Evolutionary conservation across 495 filamentous ascomycete species (phyloP).

Genomic region (Aspergillus mulundensis): DNA sequence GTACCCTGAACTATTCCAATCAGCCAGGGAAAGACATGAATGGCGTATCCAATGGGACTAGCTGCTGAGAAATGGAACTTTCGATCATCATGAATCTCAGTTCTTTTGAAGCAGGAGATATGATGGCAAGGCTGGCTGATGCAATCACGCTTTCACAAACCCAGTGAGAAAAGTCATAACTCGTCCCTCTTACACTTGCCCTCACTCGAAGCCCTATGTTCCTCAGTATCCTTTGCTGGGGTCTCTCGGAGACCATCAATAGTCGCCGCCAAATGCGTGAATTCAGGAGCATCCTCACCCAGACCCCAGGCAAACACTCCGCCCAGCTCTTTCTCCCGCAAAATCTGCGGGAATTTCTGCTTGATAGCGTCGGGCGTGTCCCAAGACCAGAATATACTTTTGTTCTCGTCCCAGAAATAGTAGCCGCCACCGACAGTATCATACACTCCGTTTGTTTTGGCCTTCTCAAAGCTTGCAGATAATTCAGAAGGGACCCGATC

Average conservation of each 20-base stretch:
- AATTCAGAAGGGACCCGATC: slow-evolving; percentile 27
- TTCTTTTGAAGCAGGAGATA: too few species aligned
- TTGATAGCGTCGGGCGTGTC: slow-evolving; percentile 59
- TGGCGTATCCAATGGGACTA: too few species aligned
- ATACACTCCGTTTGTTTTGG: slow-evolving; percentile 48
- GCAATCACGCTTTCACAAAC: too few species aligned
- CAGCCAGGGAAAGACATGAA: too few species aligned
- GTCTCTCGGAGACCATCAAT: not conserved
- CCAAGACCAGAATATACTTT: slow-evolving; percentile 69
- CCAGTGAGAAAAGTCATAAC: not conserved
- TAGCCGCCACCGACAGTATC: slow-evolving; percentile 59
- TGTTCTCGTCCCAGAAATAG: slow-evolving; percentile 61
- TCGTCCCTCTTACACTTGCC: not conserved
- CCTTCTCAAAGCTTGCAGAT: slow-evolving; percentile 40
- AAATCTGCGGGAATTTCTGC: slow-evolving; percentile 58
- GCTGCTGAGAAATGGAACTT: too few species aligned
- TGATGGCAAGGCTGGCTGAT: too few species aligned
- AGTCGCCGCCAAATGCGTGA: slow-evolving; percentile 52
- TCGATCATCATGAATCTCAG: too few species aligned
- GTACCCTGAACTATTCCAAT: too few species aligned
- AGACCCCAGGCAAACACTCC: slow-evolving; percentile 74
- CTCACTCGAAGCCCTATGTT: not conserved
- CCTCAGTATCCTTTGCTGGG: not conserved
- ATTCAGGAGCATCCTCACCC: slow-evolving; percentile 63
- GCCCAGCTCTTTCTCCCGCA: slow-evolving; percentile 54